Conservation (phyloP, 345 rosid species). For the Acer campestre region DNA sequence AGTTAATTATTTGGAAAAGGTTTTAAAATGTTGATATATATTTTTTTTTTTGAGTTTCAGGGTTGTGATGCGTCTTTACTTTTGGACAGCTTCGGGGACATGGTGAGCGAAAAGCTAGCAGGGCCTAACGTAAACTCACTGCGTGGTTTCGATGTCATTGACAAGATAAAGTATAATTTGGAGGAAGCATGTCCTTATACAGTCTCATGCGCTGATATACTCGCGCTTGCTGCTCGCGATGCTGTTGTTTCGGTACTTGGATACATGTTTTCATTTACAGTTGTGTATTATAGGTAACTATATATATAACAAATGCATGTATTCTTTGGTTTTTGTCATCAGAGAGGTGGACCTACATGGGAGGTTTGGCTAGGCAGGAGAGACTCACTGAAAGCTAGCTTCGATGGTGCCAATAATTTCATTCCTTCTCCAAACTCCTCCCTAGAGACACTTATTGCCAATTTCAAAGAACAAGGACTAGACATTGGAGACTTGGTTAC, state of each 20-base stretch:
- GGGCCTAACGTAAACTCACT: constrained; percentile 63
- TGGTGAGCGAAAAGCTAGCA: constrained; percentile 77
- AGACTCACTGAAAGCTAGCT: constrained; percentile 75
- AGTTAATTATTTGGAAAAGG: neutral
- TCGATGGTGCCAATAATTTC: constrained; percentile 63
- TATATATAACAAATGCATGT: neutral
- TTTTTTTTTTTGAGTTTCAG: constrained; percentile 28
- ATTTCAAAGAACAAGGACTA: constrained; percentile 65
- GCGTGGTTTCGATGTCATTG: constrained; percentile 74
- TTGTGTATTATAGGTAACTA: neutral
- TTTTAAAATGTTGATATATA: neutral
- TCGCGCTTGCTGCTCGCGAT: constrained; percentile 79
- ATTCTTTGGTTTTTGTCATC: neutral
- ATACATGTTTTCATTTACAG: neutral
- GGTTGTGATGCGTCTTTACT: constrained; percentile 82
- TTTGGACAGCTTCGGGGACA: constrained; percentile 57
- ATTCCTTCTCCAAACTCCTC: constrained; percentile 83
- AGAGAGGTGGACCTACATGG: constrained; percentile 88
- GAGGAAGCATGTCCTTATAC: constrained; percentile 82
- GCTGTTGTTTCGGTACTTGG: constrained; percentile 46
- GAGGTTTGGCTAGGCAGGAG: constrained; percentile 64
- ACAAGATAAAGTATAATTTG: constrained; percentile 60
- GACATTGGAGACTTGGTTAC: constrained; percentile 60
- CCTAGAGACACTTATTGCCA: constrained; percentile 55
- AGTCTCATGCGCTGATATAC: constrained; percentile 79